A percentile compares a stretch with the other conserved stretches of the same genome.
Conservation (phyloP, 805 yeast species). For the Saturnispora hagleri region DNA sequence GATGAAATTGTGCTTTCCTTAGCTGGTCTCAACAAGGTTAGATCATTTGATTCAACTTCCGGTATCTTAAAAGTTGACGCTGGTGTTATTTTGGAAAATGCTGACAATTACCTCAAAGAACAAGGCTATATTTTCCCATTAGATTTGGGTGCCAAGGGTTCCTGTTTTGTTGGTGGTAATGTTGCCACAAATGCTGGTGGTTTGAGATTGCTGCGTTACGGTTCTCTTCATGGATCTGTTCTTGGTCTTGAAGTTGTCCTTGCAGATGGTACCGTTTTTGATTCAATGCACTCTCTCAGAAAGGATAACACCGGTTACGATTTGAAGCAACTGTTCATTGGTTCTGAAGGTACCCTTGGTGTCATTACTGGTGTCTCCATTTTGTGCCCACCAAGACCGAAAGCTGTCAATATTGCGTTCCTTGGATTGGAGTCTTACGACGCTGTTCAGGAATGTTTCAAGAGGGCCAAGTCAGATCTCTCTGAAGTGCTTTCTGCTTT, state of each 20-base stretch:
- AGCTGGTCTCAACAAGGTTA: constrained; percentile 61
- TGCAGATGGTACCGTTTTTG: constrained; percentile 75
- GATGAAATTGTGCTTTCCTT: constrained; percentile 79
- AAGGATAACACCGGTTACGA: constrained; percentile 96
- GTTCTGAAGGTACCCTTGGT: constrained; percentile 90
- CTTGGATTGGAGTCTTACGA: constrained; percentile 75
- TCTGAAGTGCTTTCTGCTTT: constrained; percentile 86
- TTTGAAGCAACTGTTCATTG: constrained; percentile 84
- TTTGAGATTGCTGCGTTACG: constrained; percentile 74
- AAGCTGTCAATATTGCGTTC: constrained; percentile 78
- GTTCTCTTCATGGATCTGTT: constrained; percentile 87
- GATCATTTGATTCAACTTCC: constrained; percentile 71
- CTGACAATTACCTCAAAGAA: constrained; percentile 69
- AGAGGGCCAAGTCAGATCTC: constrained; percentile 66
- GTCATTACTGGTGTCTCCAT: constrained; percentile 84
- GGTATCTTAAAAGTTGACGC: constrained; percentile 88
- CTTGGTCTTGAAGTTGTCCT: constrained; percentile 89
- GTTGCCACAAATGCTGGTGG: constrained; percentile 98
- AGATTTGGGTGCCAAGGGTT: constrained; percentile 94
- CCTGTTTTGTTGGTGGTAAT: constrained; percentile 92
- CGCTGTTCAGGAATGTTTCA: constrained; percentile 75
- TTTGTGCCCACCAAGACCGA: constrained; percentile 83
- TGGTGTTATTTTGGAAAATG: constrained; percentile 79
- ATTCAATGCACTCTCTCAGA: constrained; percentile 76
- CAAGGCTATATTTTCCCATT: constrained; percentile 87